These are phyloP conservation scores for Candida tallmaniae DNA, from an alignment of 805 yeast species.

Conservation along the genomic window DNA sequence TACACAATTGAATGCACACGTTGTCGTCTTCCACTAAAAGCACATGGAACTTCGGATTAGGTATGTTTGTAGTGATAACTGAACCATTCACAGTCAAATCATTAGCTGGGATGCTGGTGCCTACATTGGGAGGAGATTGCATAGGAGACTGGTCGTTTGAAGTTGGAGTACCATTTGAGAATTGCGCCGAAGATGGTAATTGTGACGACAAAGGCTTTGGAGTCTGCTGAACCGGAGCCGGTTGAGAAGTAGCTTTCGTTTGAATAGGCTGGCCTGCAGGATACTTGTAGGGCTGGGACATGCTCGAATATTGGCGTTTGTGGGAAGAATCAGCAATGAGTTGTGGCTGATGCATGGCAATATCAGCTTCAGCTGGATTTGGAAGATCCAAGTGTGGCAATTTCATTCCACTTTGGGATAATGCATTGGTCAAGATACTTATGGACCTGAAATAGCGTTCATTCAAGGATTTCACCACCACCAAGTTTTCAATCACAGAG, in stretches of 20 bases:
- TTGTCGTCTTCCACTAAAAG: constrained; percentile 76
- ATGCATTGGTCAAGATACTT: constrained; percentile 43
- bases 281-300: background rate
- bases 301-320: background rate
- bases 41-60: constrained; percentile 58
- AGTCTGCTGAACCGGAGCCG: background rate
- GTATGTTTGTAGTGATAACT: constrained; percentile 20
- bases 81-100: constrained; percentile 7
- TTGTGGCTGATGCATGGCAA: background rate
- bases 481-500: constrained; percentile 56
- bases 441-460: constrained; percentile 55
- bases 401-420: constrained; percentile 58
- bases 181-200: background rate
- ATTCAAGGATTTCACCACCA: constrained; percentile 51
- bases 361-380: constrained; percentile 17
- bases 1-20: constrained; percentile 77
- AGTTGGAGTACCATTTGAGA: constrained; percentile 3
- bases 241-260: background rate
- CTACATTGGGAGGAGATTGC: constrained; percentile 6
- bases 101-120: background rate
- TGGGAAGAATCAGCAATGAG: background rate
- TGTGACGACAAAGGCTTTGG: background rate
- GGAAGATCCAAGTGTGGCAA: constrained; percentile 64
- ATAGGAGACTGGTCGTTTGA: constrained; percentile 6
- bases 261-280: too few relatives aligned